Evolutionary conservation across 805 yeast genomes (phyloP), one percentile per base, ranked within the genome.

Genomic region (Zygosaccharomyces kombuchaensis): DNA sequence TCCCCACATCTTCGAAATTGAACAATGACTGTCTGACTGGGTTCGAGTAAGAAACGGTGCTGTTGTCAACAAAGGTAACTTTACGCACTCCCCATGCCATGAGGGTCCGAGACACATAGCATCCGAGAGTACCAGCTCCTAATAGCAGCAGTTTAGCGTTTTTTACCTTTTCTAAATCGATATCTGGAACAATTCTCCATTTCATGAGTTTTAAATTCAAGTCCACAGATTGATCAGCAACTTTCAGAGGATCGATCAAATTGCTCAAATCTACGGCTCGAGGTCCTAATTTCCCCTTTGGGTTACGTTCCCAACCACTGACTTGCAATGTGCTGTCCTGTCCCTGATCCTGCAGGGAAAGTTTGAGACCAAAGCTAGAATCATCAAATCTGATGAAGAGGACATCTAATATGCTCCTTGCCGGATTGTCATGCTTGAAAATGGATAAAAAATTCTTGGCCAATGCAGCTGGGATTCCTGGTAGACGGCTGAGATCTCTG

Each of bases 111-210:
- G 95, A 77, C 5, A 93, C 91, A 58, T 91, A 91, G 48, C 95
- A 84, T 0, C 99, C 99, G 6, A 95, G 72, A 2, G 99, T 93
- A 6, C 99, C 99, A 0, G 98, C 86, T 0, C 99, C 99, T n/a
- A 93, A 73, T 12, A 93, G 68, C 35, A 93, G 66, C 31, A 90
- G 84, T 52, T 75, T 82, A 9, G 83, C 76, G 13, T 65, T 48
- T 52, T 78, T 76, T 17, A 93, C 70, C 2, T 67, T 59, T 5
- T 86, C 90, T 38, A 93, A 70, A 58, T 93, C 77, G 3, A 93
- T 61, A 7, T 80, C 75, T 0, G 99, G 98, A 0, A 87, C 88
- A 13, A 93, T 78, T 54, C 99, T 75, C 99, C 99, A 93, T 60
- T 89, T 88, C 99, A 93, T 93, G 36, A 93, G 70, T 67, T 87